These are phyloP conservation scores for Geranomyces michiganensis DNA, from an alignment of 192 early-diverging fungal genomes.

Conservation along the genomic window DNA sequence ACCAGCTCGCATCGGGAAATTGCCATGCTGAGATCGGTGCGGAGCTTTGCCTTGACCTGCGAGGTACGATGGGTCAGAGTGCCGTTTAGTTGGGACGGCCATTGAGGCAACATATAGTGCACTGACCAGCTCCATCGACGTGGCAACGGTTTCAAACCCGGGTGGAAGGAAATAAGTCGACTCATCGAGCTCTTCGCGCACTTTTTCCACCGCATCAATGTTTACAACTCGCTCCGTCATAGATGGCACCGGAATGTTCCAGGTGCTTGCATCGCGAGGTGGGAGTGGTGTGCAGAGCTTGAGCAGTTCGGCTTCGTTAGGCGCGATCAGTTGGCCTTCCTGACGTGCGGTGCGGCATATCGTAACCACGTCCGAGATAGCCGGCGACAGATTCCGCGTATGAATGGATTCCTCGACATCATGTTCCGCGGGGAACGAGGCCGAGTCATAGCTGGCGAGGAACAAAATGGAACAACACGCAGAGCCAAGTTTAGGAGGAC, in stretches of 20 bases:
- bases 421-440: constrained; percentile 19
- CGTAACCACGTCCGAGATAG: constrained; percentile 34
- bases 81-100: neutral
- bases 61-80: no score
- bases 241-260: constrained; percentile 34
- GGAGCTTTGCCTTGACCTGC: constrained; percentile 30
- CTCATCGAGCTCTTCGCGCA: constrained; percentile 44
- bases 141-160: constrained; percentile 34
- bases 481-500: neutral
- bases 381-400: constrained; percentile 43
- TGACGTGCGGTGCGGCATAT: constrained; percentile 35
- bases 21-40: constrained; percentile 45
- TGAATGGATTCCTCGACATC: constrained; percentile 46
- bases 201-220: constrained; percentile 35
- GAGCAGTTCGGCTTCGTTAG: constrained; percentile 47
- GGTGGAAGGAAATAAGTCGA: constrained; percentile 49
- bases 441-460: neutral
- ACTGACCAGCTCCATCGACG: constrained; percentile 41
- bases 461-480: neutral
- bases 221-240: constrained; percentile 28
- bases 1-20: constrained; percentile 40
- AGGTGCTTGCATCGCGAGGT: constrained; percentile 36
- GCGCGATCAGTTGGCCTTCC: constrained; percentile 34
- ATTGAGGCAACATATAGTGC: neutral
- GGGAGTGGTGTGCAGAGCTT: constrained; percentile 48